Evolutionary conservation across 768 basidiomycete genomes (phyloP).

Genomic region (Russula emetica): DNA sequence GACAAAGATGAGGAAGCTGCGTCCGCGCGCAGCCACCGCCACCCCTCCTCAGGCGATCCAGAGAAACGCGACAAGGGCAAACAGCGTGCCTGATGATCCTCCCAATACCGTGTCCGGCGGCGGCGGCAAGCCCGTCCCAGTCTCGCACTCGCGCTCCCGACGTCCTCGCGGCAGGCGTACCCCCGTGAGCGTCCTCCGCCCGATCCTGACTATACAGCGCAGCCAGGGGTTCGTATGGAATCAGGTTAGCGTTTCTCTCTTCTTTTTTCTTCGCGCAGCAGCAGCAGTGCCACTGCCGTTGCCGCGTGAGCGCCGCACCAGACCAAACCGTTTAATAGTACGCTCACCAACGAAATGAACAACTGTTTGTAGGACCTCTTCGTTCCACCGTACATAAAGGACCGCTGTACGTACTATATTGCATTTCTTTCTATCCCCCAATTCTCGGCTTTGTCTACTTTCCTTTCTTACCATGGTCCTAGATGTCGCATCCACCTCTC

Average conservation of each 20-base stretch:
- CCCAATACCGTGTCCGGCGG: not conserved
- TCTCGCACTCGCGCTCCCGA: slow-evolving; percentile 39
- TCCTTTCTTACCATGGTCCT: slow-evolving; percentile 5
- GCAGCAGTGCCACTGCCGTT: not conserved
- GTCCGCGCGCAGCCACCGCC: not conserved
- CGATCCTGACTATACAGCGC: slow-evolving; percentile 80
- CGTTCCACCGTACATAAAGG: slow-evolving; percentile 85
- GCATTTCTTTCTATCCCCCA: not conserved
- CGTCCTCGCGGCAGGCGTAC: slow-evolving; percentile 45
- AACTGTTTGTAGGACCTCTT: slow-evolving; percentile 60
- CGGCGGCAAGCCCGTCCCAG: not conserved
- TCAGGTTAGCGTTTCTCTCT: slow-evolving; percentile 50
- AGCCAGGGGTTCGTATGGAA: slow-evolving; percentile 93
- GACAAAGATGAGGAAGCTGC: not conserved
- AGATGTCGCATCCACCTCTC: slow-evolving; percentile 84
- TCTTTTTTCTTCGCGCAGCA: not conserved
- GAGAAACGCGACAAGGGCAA: slow-evolving; percentile 46
- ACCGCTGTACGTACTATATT: slow-evolving; percentile 62
- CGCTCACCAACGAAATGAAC: not conserved
- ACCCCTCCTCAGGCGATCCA: not conserved
- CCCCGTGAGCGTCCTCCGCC: slow-evolving; percentile 60
- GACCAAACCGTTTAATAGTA: not conserved
- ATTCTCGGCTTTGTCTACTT: not conserved
- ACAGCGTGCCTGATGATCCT: slow-evolving; percentile 66
- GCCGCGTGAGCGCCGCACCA: not conserved